phyloP scores from a whole-genome alignment of 2,329 filamentous ascomycete genomes.

The Verticillium zaregamsianum region DNA sequence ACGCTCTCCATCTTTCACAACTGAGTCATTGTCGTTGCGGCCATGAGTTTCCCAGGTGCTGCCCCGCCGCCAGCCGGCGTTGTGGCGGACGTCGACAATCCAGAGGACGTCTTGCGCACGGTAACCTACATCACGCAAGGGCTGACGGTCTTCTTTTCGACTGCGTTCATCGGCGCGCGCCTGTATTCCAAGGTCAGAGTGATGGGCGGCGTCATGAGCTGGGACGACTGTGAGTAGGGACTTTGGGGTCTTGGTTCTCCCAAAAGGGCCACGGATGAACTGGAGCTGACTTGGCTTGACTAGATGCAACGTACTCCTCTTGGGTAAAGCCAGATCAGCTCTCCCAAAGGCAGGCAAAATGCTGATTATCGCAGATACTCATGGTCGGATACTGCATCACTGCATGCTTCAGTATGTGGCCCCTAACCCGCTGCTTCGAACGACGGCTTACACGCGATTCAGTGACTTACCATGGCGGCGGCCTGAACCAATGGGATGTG shows the following conservation, averaged over 20 bases:
- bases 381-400: conserved; percentile 22
- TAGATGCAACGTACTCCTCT: conserved; percentile 6
- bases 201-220: conserved; percentile 9
- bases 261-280: neutral
- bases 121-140: conserved; percentile 22
- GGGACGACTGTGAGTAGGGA: conserved; percentile 22
- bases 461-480: conserved; percentile 28
- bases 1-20: neutral
- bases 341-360: neutral
- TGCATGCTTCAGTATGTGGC: conserved; percentile 16
- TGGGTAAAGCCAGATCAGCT: conserved; percentile 1
- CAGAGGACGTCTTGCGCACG: conserved; percentile 19
- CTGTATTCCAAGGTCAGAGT: conserved; percentile 19
- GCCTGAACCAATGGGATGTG: conserved; percentile 29
- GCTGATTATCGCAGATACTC: conserved; percentile 15
- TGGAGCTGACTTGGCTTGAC: neutral
- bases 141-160: conserved; percentile 19
- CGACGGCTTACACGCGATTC: neutral
- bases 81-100: conserved; percentile 18
- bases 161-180: conserved; percentile 19
- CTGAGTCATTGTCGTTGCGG: neutral
- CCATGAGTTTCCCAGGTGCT: conserved; percentile 1
- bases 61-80: conserved; percentile 20
- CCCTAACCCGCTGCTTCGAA: neutral
- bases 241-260: neutral